These are phyloP conservation scores for Fomitopsis pulvina DNA, from an alignment of 768 basidiomycete genomes.

Conservation along the genomic window DNA sequence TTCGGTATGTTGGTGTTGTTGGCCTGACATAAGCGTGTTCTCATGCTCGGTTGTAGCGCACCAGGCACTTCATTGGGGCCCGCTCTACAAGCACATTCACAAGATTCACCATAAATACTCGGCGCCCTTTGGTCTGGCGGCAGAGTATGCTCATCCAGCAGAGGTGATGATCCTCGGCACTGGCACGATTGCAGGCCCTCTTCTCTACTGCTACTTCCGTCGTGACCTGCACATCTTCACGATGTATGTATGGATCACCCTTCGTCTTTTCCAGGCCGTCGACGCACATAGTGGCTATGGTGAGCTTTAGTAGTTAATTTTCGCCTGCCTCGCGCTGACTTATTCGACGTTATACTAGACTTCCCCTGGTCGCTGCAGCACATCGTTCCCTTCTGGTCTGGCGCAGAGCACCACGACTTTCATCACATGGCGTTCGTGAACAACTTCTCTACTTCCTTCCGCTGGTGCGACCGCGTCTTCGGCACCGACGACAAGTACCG, in stretches of 20 bases:
- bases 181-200: constrained; percentile 84
- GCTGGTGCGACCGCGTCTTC: constrained; percentile 85
- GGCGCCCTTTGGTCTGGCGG: constrained; percentile 94
- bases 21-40: neutral
- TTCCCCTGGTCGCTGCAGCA: constrained; percentile 97
- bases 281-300: constrained; percentile 97
- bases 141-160: constrained; percentile 96
- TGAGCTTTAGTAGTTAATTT: constrained; percentile 28
- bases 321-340: constrained; percentile 2
- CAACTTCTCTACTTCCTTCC: constrained; percentile 91
- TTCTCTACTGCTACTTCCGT: constrained; percentile 78
- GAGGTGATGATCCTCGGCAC: constrained; percentile 93
- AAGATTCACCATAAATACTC: constrained; percentile 97
- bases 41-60: constrained; percentile 53
- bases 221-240: constrained; percentile 84
- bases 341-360: constrained; percentile 39
- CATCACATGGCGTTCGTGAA: constrained; percentile 96
- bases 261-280: constrained; percentile 94
- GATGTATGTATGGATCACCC: constrained; percentile 89
- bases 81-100: constrained; percentile 89
- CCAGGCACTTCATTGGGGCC: constrained; percentile 78
- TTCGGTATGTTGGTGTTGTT: constrained; percentile 42
- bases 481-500: constrained; percentile 91
- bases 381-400: constrained; percentile 93
- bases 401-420: constrained; percentile 97